A percentile compares a stretch with the other conserved stretches of the same genome.
phyloP scores from a whole-genome alignment of 257 asterid species.

The Solanum medicagineum region DNA sequence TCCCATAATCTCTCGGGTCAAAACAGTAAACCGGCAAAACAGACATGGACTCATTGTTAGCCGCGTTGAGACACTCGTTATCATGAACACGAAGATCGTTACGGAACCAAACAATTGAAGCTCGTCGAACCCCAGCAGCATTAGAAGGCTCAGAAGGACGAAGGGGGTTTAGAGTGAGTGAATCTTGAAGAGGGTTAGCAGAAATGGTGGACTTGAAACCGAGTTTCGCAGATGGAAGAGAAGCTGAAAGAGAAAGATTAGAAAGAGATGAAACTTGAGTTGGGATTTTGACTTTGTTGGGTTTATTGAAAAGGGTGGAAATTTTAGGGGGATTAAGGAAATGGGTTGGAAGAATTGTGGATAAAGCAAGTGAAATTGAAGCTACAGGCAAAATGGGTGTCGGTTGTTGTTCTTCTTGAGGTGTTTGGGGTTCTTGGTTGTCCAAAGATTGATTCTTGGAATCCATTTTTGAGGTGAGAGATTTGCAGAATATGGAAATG shows the following conservation, averaged over 20 bases:
- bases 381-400: slow-evolving; percentile 29
- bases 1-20: slow-evolving; percentile 91
- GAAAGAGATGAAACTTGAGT: slow-evolving; percentile 64
- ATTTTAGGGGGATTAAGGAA: slow-evolving; percentile 52
- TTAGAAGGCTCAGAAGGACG: slow-evolving; percentile 76
- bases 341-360: slow-evolving; percentile 68
- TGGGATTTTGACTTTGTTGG: slow-evolving; percentile 61
- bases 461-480: slow-evolving; percentile 10
- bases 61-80: slow-evolving; percentile 74
- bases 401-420: neutral
- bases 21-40: slow-evolving; percentile 88
- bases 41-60: slow-evolving; percentile 70
- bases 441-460: slow-evolving; percentile 1
- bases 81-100: slow-evolving; percentile 95
- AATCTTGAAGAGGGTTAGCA: slow-evolving; percentile 48
- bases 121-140: slow-evolving; percentile 54
- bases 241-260: slow-evolving; percentile 38
- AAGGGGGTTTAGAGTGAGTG: slow-evolving; percentile 43
- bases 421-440: slow-evolving; percentile 1
- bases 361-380: slow-evolving; percentile 66
- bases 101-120: slow-evolving; percentile 90
- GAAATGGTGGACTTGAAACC: slow-evolving; percentile 40
- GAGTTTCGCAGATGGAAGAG: slow-evolving; percentile 27
- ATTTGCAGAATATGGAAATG: neutral
- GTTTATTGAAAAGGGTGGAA: slow-evolving; percentile 18